These are phyloP conservation scores for Moricandia arvensis DNA, from an alignment of 345 rosid species.

Conservation along the genomic window DNA sequence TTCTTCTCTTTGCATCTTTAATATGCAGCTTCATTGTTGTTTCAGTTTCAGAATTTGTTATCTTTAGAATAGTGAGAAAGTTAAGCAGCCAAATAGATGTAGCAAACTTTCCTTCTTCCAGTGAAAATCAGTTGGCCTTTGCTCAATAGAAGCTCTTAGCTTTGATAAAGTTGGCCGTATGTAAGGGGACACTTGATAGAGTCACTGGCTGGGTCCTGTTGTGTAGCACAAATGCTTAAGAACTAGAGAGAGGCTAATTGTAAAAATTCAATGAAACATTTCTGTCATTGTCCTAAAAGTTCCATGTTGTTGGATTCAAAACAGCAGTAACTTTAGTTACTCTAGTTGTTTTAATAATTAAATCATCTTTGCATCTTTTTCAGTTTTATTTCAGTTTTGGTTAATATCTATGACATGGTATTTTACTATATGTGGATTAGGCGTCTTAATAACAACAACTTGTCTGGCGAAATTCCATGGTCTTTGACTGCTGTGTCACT, in stretches of 20 bases:
- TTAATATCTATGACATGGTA: background rate
- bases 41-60: background rate
- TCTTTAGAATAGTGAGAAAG: background rate
- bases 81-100: background rate
- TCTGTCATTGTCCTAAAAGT: background rate
- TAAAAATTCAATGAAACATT: background rate
- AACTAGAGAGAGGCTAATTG: background rate
- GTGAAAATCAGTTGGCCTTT: background rate
- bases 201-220: background rate
- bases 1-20: background rate
- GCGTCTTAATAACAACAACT: constrained; percentile 77
- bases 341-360: background rate
- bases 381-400: background rate
- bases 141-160: background rate
- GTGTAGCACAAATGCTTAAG: background rate
- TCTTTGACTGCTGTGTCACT: constrained; percentile 49
- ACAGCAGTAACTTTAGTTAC: background rate
- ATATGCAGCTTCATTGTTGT: background rate
- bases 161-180: background rate
- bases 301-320: background rate
- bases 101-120: background rate
- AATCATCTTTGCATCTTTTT: background rate
- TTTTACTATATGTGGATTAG: constrained; percentile 41
- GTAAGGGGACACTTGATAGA: background rate
- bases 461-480: constrained; percentile 59